phyloP scores from a whole-genome alignment of 2,329 filamentous ascomycete species.

The Pseudopithomyces chartarum region DNA sequence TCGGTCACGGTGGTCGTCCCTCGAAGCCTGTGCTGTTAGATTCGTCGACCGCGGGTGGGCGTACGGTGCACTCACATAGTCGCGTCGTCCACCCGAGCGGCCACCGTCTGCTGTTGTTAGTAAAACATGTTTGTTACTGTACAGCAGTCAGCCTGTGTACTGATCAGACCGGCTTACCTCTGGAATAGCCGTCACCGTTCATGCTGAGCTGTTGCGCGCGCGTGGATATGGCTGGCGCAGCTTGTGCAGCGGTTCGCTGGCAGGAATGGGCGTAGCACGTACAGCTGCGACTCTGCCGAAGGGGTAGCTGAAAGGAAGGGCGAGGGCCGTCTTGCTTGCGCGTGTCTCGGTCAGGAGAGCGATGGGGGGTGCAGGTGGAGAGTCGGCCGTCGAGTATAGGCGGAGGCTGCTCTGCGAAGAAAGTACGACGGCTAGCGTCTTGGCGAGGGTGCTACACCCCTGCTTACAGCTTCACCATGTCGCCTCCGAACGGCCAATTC shows the following conservation, averaged over 20 bases:
- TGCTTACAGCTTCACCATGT: neutral
- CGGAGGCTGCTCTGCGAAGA: slow-evolving; percentile 3
- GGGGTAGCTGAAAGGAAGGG: neutral
- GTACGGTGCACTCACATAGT: slow-evolving; percentile 41
- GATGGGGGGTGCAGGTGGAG: neutral
- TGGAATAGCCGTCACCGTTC: slow-evolving; percentile 85
- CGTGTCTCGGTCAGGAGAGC: slow-evolving; percentile 1
- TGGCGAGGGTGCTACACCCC: neutral
- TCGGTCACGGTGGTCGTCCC: slow-evolving; percentile 33
- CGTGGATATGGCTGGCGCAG: slow-evolving; percentile 16
- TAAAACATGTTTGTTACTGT: slow-evolving; percentile 30
- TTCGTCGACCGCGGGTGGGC: slow-evolving; percentile 17
- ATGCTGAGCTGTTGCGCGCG: slow-evolving; percentile 52
- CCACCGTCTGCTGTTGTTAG: slow-evolving; percentile 45
- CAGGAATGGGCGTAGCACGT: neutral
- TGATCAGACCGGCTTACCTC: slow-evolving; percentile 62
- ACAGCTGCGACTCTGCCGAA: slow-evolving; percentile 3
- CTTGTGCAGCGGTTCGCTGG: slow-evolving; percentile 4
- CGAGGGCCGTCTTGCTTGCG: neutral
- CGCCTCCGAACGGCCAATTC: neutral
- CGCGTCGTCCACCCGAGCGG: slow-evolving; percentile 42
- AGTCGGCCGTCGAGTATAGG: neutral
- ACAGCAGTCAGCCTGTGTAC: slow-evolving; percentile 44
- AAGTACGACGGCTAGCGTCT: slow-evolving; percentile 7
- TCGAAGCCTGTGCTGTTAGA: slow-evolving; percentile 38